These are phyloP conservation scores for Spathaspora sp. DNA, from an alignment of 805 yeast genomes.

Conservation along the genomic window DNA sequence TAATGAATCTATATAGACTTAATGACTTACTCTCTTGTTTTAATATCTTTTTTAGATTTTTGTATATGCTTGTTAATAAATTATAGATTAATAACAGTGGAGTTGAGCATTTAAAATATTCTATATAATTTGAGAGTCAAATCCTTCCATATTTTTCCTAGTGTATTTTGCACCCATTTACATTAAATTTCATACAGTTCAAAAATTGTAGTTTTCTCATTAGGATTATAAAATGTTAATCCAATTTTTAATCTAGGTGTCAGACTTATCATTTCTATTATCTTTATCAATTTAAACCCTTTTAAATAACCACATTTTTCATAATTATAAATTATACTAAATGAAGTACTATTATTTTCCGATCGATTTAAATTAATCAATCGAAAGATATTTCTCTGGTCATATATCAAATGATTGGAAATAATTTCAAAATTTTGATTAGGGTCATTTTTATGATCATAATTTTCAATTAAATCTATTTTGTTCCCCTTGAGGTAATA, in stretches of 20 bases:
- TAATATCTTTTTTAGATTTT: background rate
- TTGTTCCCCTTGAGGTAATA: background rate
- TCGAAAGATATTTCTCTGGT: conserved; percentile 1
- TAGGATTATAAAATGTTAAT: conserved; percentile 3
- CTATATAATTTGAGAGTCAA: too few species aligned
- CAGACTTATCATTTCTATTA: conserved; percentile 3
- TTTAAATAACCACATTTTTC: conserved; percentile 6
- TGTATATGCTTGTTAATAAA: background rate
- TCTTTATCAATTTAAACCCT: conserved; percentile 4
- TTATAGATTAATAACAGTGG: background rate
- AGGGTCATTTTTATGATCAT: conserved; percentile 7
- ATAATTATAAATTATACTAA: conserved; percentile 3
- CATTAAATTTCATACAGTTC: background rate
- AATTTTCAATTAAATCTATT: background rate
- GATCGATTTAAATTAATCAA: conserved; percentile 6
- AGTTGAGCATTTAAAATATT: too few species aligned
- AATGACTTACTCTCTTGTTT: conserved; percentile 1
- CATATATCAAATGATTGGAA: conserved; percentile 7
- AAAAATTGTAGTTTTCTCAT: conserved; percentile 5
- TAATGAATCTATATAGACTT: background rate
- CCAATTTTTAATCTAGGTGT: conserved; percentile 5
- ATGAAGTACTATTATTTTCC: background rate
- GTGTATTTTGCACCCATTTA: background rate
- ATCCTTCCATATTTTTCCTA: too few species aligned
- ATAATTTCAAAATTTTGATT: conserved; percentile 6